phyloP scores from a whole-genome alignment of 2,329 filamentous ascomycete genomes.

The Colletotrichum acutatum region DNA sequence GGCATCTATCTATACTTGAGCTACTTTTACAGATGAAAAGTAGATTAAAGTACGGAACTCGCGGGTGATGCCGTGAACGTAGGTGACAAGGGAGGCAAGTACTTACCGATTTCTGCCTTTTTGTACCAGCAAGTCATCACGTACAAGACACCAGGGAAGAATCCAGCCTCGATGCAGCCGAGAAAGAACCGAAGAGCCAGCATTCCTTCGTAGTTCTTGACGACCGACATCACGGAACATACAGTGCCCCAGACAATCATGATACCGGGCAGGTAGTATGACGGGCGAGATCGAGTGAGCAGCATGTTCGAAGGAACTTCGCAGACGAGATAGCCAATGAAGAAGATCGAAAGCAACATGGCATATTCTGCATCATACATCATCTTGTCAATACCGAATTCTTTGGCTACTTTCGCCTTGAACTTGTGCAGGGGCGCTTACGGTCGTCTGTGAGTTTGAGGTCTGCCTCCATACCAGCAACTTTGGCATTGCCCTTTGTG shows the following conservation, averaged over 20 bases:
- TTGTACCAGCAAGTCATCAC: conserved; percentile 65
- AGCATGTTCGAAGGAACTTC: conserved; percentile 65
- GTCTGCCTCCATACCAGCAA: conserved; percentile 60
- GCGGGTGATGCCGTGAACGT: too few species aligned
- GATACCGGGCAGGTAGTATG: conserved; percentile 58
- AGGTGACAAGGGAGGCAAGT: neutral
- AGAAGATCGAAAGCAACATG: conserved; percentile 63
- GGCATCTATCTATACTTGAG: too few species aligned
- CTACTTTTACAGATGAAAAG: neutral
- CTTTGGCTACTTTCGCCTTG: too few species aligned
- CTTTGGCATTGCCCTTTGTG: conserved; percentile 56
- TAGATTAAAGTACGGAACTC: neutral
- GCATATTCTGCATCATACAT: conserved; percentile 51
- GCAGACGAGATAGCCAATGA: conserved; percentile 62
- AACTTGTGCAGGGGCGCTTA: neutral
- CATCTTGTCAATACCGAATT: too few species aligned
- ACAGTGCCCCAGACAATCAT: conserved; percentile 65
- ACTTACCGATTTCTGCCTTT: conserved; percentile 49
- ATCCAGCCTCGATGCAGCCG: conserved; percentile 57
- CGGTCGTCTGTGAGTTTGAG: conserved; percentile 53
- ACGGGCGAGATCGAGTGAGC: conserved; percentile 58
- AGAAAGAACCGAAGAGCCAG: conserved; percentile 58
- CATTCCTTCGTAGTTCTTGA: conserved; percentile 56
- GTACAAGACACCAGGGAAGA: conserved; percentile 57
- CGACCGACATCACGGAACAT: conserved; percentile 58